phyloP scores from a whole-genome alignment of 2,329 filamentous ascomycete genomes.

The Metarhizium anisopliae region DNA sequence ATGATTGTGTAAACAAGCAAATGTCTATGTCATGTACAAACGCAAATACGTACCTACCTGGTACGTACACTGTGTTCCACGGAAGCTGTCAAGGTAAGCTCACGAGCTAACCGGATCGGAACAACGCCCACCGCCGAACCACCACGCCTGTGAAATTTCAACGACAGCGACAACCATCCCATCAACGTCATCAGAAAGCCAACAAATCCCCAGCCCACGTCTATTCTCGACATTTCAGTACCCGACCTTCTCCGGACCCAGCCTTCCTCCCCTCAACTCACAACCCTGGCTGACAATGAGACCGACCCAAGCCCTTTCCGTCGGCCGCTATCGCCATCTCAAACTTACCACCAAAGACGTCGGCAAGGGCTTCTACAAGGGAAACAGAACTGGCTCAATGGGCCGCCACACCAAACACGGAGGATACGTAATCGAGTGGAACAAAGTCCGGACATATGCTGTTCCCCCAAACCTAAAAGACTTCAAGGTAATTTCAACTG shows the following conservation, averaged over 20 bases:
- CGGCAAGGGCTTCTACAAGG: conserved; percentile 94
- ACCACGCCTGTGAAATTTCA: conserved; percentile 10
- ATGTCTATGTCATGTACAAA: too few species aligned
- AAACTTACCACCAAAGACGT: conserved; percentile 87
- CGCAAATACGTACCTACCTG: too few species aligned
- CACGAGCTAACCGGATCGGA: conserved; percentile 16
- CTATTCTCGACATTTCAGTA: background rate
- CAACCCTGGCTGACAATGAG: conserved; percentile 42
- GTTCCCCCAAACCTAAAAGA: conserved; percentile 57
- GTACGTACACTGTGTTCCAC: too few species aligned
- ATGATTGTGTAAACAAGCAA: too few species aligned
- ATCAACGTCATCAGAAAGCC: background rate
- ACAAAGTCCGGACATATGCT: conserved; percentile 84
- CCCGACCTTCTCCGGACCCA: background rate
- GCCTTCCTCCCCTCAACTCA: background rate
- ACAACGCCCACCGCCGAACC: conserved; percentile 16
- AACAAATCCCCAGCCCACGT: background rate
- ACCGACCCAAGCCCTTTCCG: conserved; percentile 57
- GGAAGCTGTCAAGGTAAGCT: too few species aligned
- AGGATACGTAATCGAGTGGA: conserved; percentile 74
- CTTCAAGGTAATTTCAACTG: conserved; percentile 54
- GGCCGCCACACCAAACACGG: conserved; percentile 77
- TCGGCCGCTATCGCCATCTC: conserved; percentile 63
- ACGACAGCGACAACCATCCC: conserved; percentile 1
- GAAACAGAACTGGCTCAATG: conserved; percentile 80